These are phyloP conservation scores for Clohesyomyces aquaticus DNA, from an alignment of 495 filamentous ascomycete genomes.

Conservation along the genomic window DNA sequence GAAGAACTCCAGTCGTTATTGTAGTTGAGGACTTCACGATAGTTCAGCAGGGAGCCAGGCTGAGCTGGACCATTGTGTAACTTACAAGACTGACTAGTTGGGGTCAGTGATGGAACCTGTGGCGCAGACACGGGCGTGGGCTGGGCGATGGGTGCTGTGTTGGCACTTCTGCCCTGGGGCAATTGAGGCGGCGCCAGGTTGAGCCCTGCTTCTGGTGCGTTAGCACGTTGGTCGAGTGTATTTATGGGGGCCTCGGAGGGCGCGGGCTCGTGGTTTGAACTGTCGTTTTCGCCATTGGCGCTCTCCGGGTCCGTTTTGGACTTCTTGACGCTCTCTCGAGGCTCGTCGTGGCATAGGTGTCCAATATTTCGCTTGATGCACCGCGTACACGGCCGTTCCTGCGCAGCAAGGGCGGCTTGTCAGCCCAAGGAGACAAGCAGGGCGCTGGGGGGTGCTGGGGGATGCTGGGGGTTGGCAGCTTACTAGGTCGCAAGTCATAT, in stretches of 20 bases:
- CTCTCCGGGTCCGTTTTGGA: conserved; percentile 69
- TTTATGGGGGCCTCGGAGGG: conserved; percentile 32
- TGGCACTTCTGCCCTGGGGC: conserved; percentile 40
- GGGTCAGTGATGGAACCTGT: conserved; percentile 42
- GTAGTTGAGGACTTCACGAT: conserved; percentile 61
- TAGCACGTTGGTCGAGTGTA: conserved; percentile 31
- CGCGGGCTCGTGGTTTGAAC: conserved; percentile 29
- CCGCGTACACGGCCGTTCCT: conserved; percentile 95
- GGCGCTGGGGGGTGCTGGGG: no score
- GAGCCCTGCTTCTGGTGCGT: conserved; percentile 39
- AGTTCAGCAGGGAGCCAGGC: conserved; percentile 25
- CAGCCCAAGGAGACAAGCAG: conserved; percentile 22
- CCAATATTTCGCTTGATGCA: conserved; percentile 99
- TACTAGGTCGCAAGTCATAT: conserved; percentile 99
- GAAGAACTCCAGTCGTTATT: conserved; percentile 66
- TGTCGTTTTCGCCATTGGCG: conserved; percentile 56
- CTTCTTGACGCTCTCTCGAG: conserved; percentile 77
- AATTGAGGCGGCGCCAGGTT: conserved; percentile 40
- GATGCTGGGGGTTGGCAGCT: no score
- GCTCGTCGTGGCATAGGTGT: conserved; percentile 97
- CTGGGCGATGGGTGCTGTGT: conserved; percentile 46
- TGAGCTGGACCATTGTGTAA: conserved; percentile 41
- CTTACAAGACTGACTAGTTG: conserved; percentile 77
- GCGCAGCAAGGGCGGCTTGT: conserved; percentile 46
- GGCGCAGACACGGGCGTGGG: conserved; percentile 52